Base-by-base conservation (phyloP, 1,139 yeast genomes). In the Yamadazyma dushanensis region DNA sequence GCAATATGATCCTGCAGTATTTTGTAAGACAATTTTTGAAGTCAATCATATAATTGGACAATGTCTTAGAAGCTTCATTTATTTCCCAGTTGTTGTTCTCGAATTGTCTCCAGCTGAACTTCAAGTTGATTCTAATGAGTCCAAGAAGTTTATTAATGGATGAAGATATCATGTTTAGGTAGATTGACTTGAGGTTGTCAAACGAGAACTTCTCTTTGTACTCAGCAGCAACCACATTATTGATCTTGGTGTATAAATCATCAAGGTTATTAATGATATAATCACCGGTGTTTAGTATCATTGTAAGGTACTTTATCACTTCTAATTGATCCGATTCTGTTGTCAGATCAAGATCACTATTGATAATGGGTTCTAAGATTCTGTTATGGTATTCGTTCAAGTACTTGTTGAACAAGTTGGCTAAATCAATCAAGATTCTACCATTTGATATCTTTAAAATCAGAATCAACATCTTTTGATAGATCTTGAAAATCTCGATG, bases 231-330 rank as follows among this genome's bases (percentile, higher is more conserved):
- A 80, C 67, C 25, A 80, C 61, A 15, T 72, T 73, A 9, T 62
- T 55, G 34, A 92, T 61, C 46, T 76, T 79, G 27, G 82, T 85
- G 49, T 80, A 88, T 35, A 92, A 64, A 54, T 92, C 97, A 14
- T 73, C 74, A 3, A 83, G 78, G 5, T 96, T 92, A 13, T 78
- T 72, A 19, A 86, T 76, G 42, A 95, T 82, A 58, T 90, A 92
- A 53, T 92, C 96, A 1, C 96, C 89, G 0, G 98, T 92, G 49
- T 89, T 87, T 21, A 92, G 61, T 8, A 89, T 74, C 57, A 87
- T 66, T 18, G 95, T 82, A 1, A 86, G 71, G 39, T 84, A 77
- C 35, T 73, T 74, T 17, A 86, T 64, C 1, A 86, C 81, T 45
- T 85, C 94, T 8, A 69, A 46, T 0, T 54, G 58, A 22, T 36